phyloP scores from a whole-genome alignment of 192 early-diverging fungal species.

The Podila verticillata region DNA sequence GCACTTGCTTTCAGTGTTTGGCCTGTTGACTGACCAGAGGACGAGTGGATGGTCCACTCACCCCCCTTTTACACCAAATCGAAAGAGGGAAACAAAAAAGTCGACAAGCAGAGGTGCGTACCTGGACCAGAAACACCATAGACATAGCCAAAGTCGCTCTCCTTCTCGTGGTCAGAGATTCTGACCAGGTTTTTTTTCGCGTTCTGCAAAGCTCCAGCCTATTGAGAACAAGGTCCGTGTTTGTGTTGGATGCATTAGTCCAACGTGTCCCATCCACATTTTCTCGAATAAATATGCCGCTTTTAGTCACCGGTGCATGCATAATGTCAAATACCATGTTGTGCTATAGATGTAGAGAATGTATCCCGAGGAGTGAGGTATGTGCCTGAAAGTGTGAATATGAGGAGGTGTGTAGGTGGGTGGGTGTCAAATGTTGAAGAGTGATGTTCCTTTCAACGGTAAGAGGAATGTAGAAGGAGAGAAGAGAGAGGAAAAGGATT shows the following conservation, averaged over 20 bases:
- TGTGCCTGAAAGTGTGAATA: not conserved
- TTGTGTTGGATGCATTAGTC: not conserved
- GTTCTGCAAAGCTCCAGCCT: constrained; percentile 93
- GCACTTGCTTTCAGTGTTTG: no score
- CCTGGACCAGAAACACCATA: constrained; percentile 99
- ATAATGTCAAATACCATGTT: not conserved
- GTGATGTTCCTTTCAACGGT: no score
- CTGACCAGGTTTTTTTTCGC: constrained; percentile 83
- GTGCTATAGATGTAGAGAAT: not conserved
- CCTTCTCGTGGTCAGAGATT: constrained; percentile 88
- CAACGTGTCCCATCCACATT: no score
- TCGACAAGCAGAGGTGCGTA: constrained; percentile 41
- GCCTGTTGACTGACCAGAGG: not conserved
- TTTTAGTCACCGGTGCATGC: not conserved
- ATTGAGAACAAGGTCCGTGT: constrained; percentile 6
- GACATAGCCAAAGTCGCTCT: constrained; percentile 90
- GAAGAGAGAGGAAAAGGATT: not conserved
- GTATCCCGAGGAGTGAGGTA: not conserved
- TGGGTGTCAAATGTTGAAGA: not conserved
- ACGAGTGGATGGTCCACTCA: not conserved
- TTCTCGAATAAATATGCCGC: not conserved
- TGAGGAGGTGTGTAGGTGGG: not conserved
- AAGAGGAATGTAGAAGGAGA: not conserved
- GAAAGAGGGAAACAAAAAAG: not conserved
- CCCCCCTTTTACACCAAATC: not conserved